Evolutionary conservation across 176 grass and related monocot genomes (phyloP), one percentile per base, ranked within the genome.

Genomic region (Carex cristatella): DNA sequence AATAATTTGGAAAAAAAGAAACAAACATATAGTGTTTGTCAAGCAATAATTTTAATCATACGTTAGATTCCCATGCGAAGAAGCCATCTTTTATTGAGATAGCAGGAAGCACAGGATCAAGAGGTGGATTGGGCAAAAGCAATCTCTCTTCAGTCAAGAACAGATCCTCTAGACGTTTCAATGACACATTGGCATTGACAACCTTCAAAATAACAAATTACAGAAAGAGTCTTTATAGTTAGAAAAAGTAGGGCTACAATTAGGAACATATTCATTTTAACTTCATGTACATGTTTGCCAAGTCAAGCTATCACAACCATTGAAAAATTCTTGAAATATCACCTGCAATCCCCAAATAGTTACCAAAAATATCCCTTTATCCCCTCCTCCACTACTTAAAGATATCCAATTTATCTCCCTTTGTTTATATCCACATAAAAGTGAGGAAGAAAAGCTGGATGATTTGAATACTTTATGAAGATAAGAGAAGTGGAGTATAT

Each of bases 31-130:
- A 89, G 59, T 48, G 33, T 33, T 72, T 81, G 12, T 31, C 31
- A 80, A 84, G 59, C 13, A 88, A 54, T 66, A 79, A 61, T 27
- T 64, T 30, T 30, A 44, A 51, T 70, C 60, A 18, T 76, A 99
- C 96, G 87, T 89, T 84, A 62, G 94, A 90, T 85, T 99, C 96
- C 96, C 96, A 99, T 35, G 91, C 90, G 86, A 99, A 99, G 83
- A 88, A 91, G 64, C 96, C 96, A 38, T 95, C 94, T 83, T 89
- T 95, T 72, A 99, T 99, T 80, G 93, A 95, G 83, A 99, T 88
- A 16, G 93, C 91, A 68, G 96, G 93, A 89, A 92, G 88, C 81
- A 84, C 81, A 5, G 84, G 85, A 71, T 94, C 87, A 88, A 94
- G 54, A 80, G 93, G 91, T 82, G 93, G 91, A 90, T 99, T 99